Percentiles rank a stretch among this genome's conserved stretches.
Conservation (phyloP, 139 green algal genomes). For the Spirogloea muscicola region DNA sequence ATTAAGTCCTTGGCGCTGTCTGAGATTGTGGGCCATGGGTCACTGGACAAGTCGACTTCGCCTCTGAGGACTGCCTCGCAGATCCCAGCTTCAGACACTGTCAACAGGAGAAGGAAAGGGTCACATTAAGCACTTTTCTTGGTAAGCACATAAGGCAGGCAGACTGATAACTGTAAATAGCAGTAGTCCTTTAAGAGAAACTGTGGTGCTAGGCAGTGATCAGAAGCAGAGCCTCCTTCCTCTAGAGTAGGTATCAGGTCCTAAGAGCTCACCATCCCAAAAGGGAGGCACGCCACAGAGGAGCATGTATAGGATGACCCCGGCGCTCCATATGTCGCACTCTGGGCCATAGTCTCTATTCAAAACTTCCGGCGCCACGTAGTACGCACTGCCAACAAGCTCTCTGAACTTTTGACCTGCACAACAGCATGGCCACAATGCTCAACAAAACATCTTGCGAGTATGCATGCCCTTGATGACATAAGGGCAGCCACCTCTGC, state of each 20-base stretch:
- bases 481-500: no score
- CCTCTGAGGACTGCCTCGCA: background rate
- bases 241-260: no score
- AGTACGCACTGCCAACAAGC: slow-evolving; percentile 87
- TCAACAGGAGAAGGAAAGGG: slow-evolving; percentile 2
- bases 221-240: no score
- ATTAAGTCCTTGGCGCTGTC: slow-evolving; percentile 3
- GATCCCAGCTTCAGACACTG: background rate
- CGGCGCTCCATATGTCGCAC: slow-evolving; percentile 28
- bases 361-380: slow-evolving; percentile 79
- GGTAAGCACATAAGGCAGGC: no score
- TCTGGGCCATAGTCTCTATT: slow-evolving; percentile 16
- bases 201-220: no score
- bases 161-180: no score
- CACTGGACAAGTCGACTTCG: background rate
- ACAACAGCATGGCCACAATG: no score
- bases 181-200: no score
- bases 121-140: no score
- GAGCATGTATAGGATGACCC: slow-evolving; percentile 31
- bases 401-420: slow-evolving; percentile 69
- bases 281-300: slow-evolving; percentile 21
- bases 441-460: no score
- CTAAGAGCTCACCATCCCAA: slow-evolving; percentile 20
- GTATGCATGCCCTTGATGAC: no score
- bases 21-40: background rate